phyloP scores from a whole-genome alignment of 1,284 basidiomycete species.

The Testicularia cyperi region DNA sequence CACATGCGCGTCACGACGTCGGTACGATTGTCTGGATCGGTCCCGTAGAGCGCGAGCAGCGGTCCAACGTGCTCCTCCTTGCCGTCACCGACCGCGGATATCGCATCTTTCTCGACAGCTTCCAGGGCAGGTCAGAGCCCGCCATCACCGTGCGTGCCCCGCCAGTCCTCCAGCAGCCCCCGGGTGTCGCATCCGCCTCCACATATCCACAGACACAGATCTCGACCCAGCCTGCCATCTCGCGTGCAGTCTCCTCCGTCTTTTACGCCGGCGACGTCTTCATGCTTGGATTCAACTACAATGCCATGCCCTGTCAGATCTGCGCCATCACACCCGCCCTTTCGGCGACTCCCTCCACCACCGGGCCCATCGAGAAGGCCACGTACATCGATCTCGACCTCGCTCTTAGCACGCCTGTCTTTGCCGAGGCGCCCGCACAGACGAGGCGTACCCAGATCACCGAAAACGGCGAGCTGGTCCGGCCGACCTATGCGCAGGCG shows the following conservation, averaged over 20 bases:
- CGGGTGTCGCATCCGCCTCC: constrained; percentile 16
- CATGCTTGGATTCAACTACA: constrained; percentile 46
- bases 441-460: constrained; percentile 12
- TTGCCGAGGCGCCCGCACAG: constrained; percentile 35
- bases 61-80: constrained; percentile 44
- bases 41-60: constrained; percentile 34
- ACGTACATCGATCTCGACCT: constrained; percentile 39
- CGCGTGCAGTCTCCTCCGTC: constrained; percentile 33
- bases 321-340: constrained; percentile 37
- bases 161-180: constrained; percentile 34
- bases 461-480: constrained; percentile 61
- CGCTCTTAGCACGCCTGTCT: constrained; percentile 41
- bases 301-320: constrained; percentile 24
- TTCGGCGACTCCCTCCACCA: constrained; percentile 19
- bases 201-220: constrained; percentile 8
- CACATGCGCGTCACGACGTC: constrained; percentile 49
- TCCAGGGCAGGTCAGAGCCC: constrained; percentile 43
- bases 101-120: constrained; percentile 56
- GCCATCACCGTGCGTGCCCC: constrained; percentile 33
- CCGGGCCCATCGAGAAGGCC: constrained; percentile 32
- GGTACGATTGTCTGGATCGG: constrained; percentile 51
- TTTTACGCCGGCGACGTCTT: constrained; percentile 38
- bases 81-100: constrained; percentile 57
- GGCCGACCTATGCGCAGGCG: constrained; percentile 79
- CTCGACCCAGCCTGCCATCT: constrained; percentile 12